Base-by-base conservation (phyloP, 148 eudicot genomes). In the Tetragonia tetragonoides region DNA sequence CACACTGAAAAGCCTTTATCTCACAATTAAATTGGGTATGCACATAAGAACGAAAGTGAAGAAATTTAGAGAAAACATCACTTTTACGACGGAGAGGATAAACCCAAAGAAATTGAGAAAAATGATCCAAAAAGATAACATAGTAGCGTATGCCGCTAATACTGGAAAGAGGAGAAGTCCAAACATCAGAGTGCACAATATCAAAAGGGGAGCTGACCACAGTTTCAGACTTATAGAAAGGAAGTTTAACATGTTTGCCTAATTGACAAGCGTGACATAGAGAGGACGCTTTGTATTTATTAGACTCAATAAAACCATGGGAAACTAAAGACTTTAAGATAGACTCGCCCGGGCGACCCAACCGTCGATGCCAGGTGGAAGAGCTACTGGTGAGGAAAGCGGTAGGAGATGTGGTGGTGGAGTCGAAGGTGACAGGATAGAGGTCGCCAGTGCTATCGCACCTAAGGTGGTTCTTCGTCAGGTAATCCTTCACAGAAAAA, bases 221-320 rank as follows among this genome's bases (percentile, higher is more conserved):
- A n/a, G n/a, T n/a, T n/a, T n/a, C n/a, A n/a, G n/a, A n/a, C n/a
- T n/a, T n/a, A n/a, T n/a, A n/a, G n/a, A n/a, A n/a, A n/a, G n/a
- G n/a, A n/a, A n/a, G n/a, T n/a, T n/a, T n/a, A n/a, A n/a, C n/a
- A n/a, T n/a, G n/a, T n/a, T n/a, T n/a, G n/a, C n/a, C n/a, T n/a
- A n/a, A n/a, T n/a, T n/a, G 49, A 67, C 71, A 67, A 39, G 71
- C 41, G 40, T 67, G 41, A 41, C 71, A 67, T 5, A 38, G 20
- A 17, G 63, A 7, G 63, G 63, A 59, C 9, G 5, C 2, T 4
- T 15, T 3, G 14, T 67, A n/a, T 17, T 39, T 67, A 67, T 67
- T 67, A 67, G 39, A 67, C 2, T 15, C 1, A 16, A 67, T 67
- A 14, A 34, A 67, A 6, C 10, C 7, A 3, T 67, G 6, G 2